phyloP scores from a whole-genome alignment of 352 stramenopile genomes.

The Pythium dissotocum region DNA sequence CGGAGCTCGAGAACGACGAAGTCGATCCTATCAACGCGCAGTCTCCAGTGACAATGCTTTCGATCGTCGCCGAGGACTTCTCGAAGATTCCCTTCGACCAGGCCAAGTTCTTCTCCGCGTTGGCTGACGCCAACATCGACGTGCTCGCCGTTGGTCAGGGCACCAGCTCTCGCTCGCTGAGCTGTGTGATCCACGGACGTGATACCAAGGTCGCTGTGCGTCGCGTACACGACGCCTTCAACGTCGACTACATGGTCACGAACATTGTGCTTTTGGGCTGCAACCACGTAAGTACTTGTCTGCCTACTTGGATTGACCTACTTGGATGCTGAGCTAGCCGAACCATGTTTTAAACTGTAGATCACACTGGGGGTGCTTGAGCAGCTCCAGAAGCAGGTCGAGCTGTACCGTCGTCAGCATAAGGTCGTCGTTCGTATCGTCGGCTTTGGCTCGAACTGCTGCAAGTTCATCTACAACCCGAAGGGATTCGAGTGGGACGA shows the following conservation, averaged over 20 bases:
- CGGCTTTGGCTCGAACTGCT: conserved; percentile 68
- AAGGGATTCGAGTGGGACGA: conserved; percentile 56
- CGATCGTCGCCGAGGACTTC: conserved; percentile 76
- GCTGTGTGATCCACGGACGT: conserved; percentile 64
- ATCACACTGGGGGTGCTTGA: conserved; percentile 64
- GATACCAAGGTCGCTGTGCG: conserved; percentile 80
- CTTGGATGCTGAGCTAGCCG: background rate
- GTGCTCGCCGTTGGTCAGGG: conserved; percentile 76
- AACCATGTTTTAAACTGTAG: conserved; percentile 20
- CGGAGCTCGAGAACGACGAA: conserved; percentile 68
- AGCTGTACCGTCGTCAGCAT: conserved; percentile 68
- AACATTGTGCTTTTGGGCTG: conserved; percentile 72
- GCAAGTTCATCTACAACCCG: conserved; percentile 54
- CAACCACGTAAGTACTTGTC: conserved; percentile 48
- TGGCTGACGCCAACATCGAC: conserved; percentile 66
- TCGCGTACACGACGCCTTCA: conserved; percentile 80
- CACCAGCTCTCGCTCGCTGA: conserved; percentile 77
- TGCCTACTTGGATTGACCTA: background rate
- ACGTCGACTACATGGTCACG: conserved; percentile 72
- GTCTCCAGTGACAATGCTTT: conserved; percentile 84
- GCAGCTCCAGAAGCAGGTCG: conserved; percentile 61
- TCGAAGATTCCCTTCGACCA: conserved; percentile 71
- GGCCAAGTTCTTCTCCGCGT: conserved; percentile 76
- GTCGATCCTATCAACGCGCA: conserved; percentile 68
- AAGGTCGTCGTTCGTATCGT: conserved; percentile 69